Evolutionary conservation across 2,329 filamentous ascomycete species (phyloP).

Genomic region (Bipolaris oryzae): DNA sequence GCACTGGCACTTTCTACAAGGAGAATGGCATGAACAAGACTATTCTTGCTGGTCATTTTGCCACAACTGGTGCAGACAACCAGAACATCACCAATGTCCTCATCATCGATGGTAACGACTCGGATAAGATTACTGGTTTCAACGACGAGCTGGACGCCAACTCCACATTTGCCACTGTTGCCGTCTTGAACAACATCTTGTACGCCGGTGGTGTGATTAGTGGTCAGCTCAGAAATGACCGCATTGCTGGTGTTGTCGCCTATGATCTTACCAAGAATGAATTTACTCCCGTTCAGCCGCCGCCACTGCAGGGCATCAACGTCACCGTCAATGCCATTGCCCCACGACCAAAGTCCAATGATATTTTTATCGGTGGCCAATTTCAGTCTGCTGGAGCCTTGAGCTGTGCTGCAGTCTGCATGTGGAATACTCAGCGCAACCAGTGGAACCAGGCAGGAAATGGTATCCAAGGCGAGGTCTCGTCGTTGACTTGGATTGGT

Average conservation of each 20-base stretch:
- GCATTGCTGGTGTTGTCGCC: constrained; percentile 74
- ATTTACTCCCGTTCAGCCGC: constrained; percentile 72
- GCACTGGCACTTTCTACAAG: constrained; percentile 78
- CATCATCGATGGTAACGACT: constrained; percentile 78
- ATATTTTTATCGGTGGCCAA: constrained; percentile 84
- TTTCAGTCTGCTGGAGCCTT: constrained; percentile 85
- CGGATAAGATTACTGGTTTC: constrained; percentile 71
- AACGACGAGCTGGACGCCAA: constrained; percentile 68
- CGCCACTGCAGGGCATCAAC: constrained; percentile 71
- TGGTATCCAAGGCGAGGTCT: constrained; percentile 72
- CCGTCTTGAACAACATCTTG: constrained; percentile 58
- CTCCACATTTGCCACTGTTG: constrained; percentile 76
- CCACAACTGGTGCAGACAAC: constrained; percentile 70
- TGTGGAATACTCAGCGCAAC: constrained; percentile 70
- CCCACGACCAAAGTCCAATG: constrained; percentile 69
- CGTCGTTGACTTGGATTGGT: constrained; percentile 76
- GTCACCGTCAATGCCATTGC: constrained; percentile 78
- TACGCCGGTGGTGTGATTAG: constrained; percentile 83
- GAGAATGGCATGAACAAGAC: constrained; percentile 77
- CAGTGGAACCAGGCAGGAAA: constrained; percentile 84
- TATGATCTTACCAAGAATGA: constrained; percentile 74
- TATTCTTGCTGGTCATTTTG: constrained; percentile 86
- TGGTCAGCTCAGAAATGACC: constrained; percentile 68
- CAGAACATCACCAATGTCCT: constrained; percentile 78
- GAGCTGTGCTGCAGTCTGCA: constrained; percentile 80